Evolutionary conservation across 305 asterid genomes (phyloP).

Genomic region (Fraxinus nigra): DNA sequence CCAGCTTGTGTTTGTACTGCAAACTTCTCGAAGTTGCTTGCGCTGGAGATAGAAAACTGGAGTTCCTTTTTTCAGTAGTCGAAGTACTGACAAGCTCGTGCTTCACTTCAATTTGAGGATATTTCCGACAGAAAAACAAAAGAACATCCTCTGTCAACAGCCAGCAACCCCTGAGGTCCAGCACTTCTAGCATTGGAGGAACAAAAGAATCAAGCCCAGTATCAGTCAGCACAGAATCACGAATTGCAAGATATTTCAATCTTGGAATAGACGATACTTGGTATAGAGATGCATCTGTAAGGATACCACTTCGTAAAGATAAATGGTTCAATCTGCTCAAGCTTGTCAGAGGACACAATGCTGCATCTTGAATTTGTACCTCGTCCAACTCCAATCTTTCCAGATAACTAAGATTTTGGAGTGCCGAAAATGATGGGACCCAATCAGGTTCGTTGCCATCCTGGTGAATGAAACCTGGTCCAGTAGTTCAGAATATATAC

Average conservation of each 20-base stretch:
- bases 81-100: conserved; percentile 49
- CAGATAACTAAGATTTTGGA: conserved; percentile 49
- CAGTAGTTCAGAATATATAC: conserved; percentile 12
- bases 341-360: conserved; percentile 51
- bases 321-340: conserved; percentile 50
- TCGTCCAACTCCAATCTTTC: conserved; percentile 75
- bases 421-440: conserved; percentile 50
- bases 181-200: conserved; percentile 51
- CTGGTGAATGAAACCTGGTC: conserved; percentile 45
- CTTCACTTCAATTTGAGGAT: conserved; percentile 59
- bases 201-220: conserved; percentile 49
- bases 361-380: conserved; percentile 45
- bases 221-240: conserved; percentile 64
- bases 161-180: conserved; percentile 95
- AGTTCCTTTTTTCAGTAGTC: conserved; percentile 25
- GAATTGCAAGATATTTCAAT: conserved; percentile 52
- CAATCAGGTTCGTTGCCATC: conserved; percentile 28
- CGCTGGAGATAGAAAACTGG: conserved; percentile 34
- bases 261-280: conserved; percentile 43
- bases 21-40: conserved; percentile 25
- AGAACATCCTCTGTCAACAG: conserved; percentile 60
- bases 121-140: conserved; percentile 44
- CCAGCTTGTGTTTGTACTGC: conserved; percentile 29
- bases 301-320: conserved; percentile 51
- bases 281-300: conserved; percentile 58